Base-by-base conservation (phyloP, 179 eudicot species). In the Silene coronaria region DNA sequence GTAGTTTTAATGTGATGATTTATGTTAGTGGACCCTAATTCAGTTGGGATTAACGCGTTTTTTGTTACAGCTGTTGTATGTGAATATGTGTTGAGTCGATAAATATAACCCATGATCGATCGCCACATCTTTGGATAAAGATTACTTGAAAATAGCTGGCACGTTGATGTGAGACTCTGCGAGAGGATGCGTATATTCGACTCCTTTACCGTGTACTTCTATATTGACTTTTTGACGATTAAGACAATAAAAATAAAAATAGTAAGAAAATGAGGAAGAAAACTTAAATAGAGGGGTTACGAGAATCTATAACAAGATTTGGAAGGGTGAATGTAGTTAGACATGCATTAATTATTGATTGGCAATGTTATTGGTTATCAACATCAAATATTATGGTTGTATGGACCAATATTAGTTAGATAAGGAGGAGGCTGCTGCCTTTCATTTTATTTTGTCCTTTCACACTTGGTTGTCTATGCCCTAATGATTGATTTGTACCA, bases 311-410 rank as follows among this genome's bases (percentile, higher is more conserved):
- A 13, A 4, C 0, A 5, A 76, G 66, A 48, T 46, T 51, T 67
- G 24, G 51, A 58, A 73, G 77, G 75, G 75, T 68, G 78, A 48
- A 66, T 45, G 8, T 24, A 62, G 36, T 77, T 77, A 68, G n/a
- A 42, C 55, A 21, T 11, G 30, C 53, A 62, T 34, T 22, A 69
- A 81, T 62, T 61, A 55, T 73, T 34, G 78, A 48, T 48, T 73
- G 72, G 78, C 76, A 51, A 58, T 67, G 21, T 53, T 57, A 34
- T 19, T 74, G 21, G 72, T 79, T 45, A 75, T 75, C 71, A 62
- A 2, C 79, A 71, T 75, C 82, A 79, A 80, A 63, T 70, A 32
- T 75, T 62, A 75, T 75, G 76, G 79, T 71, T 14, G 82, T 57
- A 63, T 53, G 82, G 82, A 71, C 82, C 82, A 75, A 8, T 48